Evolutionary conservation across 2,329 filamentous ascomycete genomes (phyloP), one percentile per base, ranked within the genome.

Genomic region (Ascomycota sp.): DNA sequence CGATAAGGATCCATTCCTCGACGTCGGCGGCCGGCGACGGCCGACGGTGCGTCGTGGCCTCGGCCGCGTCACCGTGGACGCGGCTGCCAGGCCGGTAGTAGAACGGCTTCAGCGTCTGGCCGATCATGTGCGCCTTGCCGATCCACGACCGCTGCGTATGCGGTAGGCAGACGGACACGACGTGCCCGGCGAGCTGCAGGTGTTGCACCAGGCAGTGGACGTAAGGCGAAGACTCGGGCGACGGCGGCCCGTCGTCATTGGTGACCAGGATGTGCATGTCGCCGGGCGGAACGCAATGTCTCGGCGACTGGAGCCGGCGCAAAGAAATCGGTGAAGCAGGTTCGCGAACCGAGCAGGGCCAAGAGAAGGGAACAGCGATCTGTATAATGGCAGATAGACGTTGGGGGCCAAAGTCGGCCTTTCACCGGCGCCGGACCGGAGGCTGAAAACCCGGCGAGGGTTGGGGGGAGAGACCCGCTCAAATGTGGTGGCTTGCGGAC

Each of bases 71-170:
- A 30, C 51, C 51, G 36, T 58, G 51, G 20, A 53, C 46, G 11
- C 48, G 47, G 23, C 47, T 35, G n/a, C 49, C 59, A 10, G 67
- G 67, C 1, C 76, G 76, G 58, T 83, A 93, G 59, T 92, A 93
- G 20, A 69, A 64, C 7, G 83, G 83, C 48, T 75, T 81, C 36
- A 92, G 69, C 8, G 79, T 78, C 50, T 86, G 76, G 33, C 85
- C 85, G 43, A 95, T 83, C 45, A 95, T 79, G 53, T 95, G 89
- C 3, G 89, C 89, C 61, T 98, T 98, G 43, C 85, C 85, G 44
- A 98, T 95, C 89, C 89, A 98, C 33, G 83, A 93, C 37, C 86
- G 74, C 56, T 98, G 89, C 6, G 75, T 75, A 50, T 94, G 71
- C 2, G 89, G 89, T 10, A 98, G 69, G 38, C 89, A 77, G 29